phyloP scores from a whole-genome alignment of 768 basidiomycete species.

The Trametes cubensis region DNA sequence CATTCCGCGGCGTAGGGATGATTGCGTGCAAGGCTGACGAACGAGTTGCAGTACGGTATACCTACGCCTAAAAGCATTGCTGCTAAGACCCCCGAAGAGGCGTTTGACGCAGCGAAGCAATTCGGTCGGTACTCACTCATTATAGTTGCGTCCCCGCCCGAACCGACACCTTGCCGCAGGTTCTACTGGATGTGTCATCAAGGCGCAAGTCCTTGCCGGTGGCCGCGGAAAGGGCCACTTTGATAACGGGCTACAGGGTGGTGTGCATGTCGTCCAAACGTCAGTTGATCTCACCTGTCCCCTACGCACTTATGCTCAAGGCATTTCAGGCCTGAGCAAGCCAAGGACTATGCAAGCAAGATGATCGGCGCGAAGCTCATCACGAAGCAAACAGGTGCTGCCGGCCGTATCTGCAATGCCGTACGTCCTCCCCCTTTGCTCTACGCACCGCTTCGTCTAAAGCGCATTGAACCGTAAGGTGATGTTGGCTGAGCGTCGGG shows the following conservation, averaged over 20 bases:
- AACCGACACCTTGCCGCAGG: constrained; percentile 44
- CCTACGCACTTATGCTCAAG: not conserved
- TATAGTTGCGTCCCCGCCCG: not conserved
- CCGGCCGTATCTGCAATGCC: constrained; percentile 92
- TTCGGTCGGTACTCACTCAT: constrained; percentile 60
- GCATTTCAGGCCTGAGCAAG: constrained; percentile 73
- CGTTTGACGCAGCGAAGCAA: constrained; percentile 82
- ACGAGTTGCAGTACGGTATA: constrained; percentile 80
- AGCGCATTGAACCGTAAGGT: constrained; percentile 53
- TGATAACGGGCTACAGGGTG: constrained; percentile 93
- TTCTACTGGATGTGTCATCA: constrained; percentile 84
- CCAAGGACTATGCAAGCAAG: constrained; percentile 81
- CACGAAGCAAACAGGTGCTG: constrained; percentile 97
- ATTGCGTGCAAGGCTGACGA: not conserved
- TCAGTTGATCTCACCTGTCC: constrained; percentile 36
- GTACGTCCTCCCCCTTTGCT: constrained; percentile 48
- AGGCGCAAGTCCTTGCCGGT: constrained; percentile 98
- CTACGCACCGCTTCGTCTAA: constrained; percentile 6
- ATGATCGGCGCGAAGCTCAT: constrained; percentile 97
- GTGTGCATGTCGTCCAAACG: constrained; percentile 94
- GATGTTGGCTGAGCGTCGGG: constrained; percentile 96
- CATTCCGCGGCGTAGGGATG: not conserved
- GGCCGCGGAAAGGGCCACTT: constrained; percentile 98
- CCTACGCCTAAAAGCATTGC: constrained; percentile 90
- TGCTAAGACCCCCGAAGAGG: constrained; percentile 89